Conservation (phyloP, 106 monocot genomes). For the Cymbidium sinense region DNA sequence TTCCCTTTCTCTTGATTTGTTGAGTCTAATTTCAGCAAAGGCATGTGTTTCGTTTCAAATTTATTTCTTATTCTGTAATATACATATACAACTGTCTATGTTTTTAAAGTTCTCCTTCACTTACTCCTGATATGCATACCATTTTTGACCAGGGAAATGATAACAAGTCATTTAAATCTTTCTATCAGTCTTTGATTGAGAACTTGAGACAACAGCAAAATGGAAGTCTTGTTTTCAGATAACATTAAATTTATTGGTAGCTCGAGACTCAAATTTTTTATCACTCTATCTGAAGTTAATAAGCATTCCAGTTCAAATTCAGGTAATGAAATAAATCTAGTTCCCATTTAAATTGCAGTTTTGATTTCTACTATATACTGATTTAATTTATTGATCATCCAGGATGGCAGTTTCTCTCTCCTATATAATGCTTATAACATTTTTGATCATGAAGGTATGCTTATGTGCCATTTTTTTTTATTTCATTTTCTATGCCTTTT, state of each 20-base stretch:
- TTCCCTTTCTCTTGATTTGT: neutral
- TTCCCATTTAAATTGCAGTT: neutral
- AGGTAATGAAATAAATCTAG: neutral
- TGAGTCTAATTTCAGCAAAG: neutral
- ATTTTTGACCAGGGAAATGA: conserved; percentile 48
- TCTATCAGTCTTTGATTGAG: conserved; percentile 77
- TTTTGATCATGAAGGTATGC: conserved; percentile 1
- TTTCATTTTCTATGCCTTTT: neutral
- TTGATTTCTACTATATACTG: neutral
- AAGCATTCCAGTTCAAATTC: conserved; percentile 2
- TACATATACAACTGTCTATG: neutral
- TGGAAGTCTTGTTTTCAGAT: conserved; percentile 93
- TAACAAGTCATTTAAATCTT: conserved; percentile 64
- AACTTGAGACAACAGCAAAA: conserved; percentile 89
- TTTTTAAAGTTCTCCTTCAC: neutral
- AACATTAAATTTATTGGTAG: conserved; percentile 21
- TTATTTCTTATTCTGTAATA: neutral
- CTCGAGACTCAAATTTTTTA: neutral
- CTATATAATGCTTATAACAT: neutral
- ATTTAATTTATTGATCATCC: neutral
- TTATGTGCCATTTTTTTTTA: neutral
- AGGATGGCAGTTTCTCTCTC: neutral
- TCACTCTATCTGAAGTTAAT: neutral
- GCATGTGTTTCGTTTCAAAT: neutral
- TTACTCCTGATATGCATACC: neutral